Percentiles rank a stretch among this genome's conserved stretches.
Evolutionary conservation across 2,329 filamentous ascomycete species (phyloP).

Genomic region (Fusarium anthophilum): DNA sequence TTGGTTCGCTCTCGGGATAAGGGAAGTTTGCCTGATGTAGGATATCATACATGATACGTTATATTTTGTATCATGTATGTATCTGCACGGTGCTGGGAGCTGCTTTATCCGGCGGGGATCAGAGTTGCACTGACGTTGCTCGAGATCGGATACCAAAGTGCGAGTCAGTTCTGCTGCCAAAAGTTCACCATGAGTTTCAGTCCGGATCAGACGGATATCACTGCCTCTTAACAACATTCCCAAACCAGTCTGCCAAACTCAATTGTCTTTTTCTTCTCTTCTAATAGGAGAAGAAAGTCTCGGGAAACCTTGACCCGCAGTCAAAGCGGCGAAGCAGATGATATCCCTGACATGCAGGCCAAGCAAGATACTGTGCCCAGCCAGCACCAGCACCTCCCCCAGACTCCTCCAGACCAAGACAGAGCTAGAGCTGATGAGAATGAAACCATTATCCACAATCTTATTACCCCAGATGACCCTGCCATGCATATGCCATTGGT

Average conservation of each 20-base stretch:
- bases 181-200: background rate
- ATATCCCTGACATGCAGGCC: slow-evolving; percentile 25
- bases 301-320: slow-evolving; percentile 5
- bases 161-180: background rate
- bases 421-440: slow-evolving; percentile 14
- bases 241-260: background rate
- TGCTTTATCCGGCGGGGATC: slow-evolving; percentile 33
- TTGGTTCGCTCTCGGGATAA: slow-evolving; percentile 28
- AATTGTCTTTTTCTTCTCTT: background rate
- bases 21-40: slow-evolving; percentile 27
- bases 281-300: background rate
- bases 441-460: slow-evolving; percentile 32
- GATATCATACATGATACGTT: slow-evolving; percentile 2
- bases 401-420: background rate
- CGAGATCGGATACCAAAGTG: slow-evolving; percentile 6
- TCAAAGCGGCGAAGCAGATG: slow-evolving; percentile 27
- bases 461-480: slow-evolving; percentile 26
- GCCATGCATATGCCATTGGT: slow-evolving; percentile 33
- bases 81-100: slow-evolving; percentile 1
- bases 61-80: background rate
- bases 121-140: slow-evolving; percentile 3
- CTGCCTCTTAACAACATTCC: background rate
- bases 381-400: background rate
- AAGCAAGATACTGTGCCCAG: slow-evolving; percentile 18
- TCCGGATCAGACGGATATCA: slow-evolving; percentile 11